Evolutionary conservation across 1,284 basidiomycete species (phyloP), one percentile per base, ranked within the genome.

Genomic region (Melampsora abietis-canadensis): DNA sequence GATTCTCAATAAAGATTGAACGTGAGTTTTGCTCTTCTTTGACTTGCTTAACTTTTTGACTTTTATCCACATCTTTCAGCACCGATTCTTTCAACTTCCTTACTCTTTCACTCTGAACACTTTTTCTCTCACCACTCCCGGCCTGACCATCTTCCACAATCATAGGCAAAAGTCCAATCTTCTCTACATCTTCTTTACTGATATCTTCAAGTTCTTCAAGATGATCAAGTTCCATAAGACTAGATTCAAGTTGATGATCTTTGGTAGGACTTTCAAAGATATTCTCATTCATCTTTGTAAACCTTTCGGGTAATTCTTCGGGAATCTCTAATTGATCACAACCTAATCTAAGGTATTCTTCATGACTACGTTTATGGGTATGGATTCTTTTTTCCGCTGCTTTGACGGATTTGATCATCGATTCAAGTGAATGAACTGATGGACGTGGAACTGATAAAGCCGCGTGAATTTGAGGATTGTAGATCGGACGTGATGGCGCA

Each of bases 391-490:
- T 27, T 54, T 54, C 27, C 12, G 51, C n/a, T 21, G 51, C 51
- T 54, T 54, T 54, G 51, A 54, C n/a, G 6, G 51, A n/a, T 27
- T 54, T 54, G 51, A 54, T n/a, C 51, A 54, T 54, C 8, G 51
- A n/a, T 54, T 54, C 51, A n/a, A 54, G n/a, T 54, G 51, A 54
- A 54, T 54, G 27, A 21, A 17, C 17, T 54, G 51, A 54, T 54
- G 51, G 2, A 12, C 51, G 8, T 21, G 12, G n/a, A 21, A 54
- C 51, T 3, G 19, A 14, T 10, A 27, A 2, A 54, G 19, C 19
- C 7, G 51, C 15, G 21, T n/a, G 21, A 10, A 54, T 21, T 8
- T 21, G 21, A 21, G n/a, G 21, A 54, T n/a, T n/a, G 7, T n/a
- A n/a, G 6, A 54, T 54, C 21, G 27, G 27, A 21, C 51, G 51